A percentile compares a stretch with the other conserved stretches of the same genome.
Conservation (phyloP, 306 rosid species). For the Prunus campanulata region DNA sequence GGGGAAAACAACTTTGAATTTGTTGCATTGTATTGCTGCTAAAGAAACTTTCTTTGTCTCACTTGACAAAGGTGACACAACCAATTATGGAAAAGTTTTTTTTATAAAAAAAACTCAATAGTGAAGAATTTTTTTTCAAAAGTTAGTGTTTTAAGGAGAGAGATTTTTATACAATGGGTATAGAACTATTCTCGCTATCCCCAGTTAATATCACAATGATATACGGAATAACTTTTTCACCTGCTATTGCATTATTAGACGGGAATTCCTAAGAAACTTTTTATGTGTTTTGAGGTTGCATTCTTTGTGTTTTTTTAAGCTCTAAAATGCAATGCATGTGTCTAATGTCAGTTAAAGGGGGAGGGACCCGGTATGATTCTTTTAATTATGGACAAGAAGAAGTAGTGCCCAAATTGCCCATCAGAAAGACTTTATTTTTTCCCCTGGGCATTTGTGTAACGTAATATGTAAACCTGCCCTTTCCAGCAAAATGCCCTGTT, state of each 20-base stretch:
- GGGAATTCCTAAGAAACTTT: too few species aligned
- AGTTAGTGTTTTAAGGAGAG: too few species aligned
- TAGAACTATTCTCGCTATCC: rapidly evolving
- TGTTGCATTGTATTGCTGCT: neutral
- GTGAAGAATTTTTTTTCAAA: too few species aligned
- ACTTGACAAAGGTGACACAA: conserved; percentile 15
- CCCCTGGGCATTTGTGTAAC: conserved; percentile 15
- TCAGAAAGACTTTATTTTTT: neutral
- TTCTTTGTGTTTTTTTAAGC: conserved; percentile 14
- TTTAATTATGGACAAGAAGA: conserved; percentile 16
- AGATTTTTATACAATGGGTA: rapidly evolving
- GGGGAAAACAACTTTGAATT: neutral
- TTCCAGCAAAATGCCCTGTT: conserved; percentile 37
- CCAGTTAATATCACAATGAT: too few species aligned
- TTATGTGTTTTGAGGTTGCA: neutral
- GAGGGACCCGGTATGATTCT: conserved; percentile 27
- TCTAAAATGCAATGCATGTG: conserved; percentile 12
- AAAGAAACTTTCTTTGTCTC: conserved; percentile 21
- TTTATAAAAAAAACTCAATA: neutral
- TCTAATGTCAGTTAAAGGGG: conserved; percentile 25
- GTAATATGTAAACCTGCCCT: conserved; percentile 29
- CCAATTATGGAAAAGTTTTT: neutral
- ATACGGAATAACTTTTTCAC: too few species aligned
- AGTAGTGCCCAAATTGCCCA: neutral
- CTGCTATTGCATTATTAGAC: rapidly evolving